Conservation (phyloP, 2,329 filamentous ascomycete species). For the Herpotrichia juniperi region DNA sequence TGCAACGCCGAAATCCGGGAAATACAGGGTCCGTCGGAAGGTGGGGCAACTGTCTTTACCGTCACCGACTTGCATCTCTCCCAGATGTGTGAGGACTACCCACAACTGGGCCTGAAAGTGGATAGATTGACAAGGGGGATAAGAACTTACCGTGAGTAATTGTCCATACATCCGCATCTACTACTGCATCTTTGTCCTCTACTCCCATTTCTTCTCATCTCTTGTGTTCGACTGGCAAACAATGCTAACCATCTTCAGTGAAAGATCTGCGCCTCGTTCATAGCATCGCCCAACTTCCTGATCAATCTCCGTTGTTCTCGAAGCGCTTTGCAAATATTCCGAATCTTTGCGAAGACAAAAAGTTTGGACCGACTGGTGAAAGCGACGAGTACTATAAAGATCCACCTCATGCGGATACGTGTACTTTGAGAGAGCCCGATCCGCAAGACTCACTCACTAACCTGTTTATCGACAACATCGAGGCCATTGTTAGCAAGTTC, state of each 20-base stretch:
- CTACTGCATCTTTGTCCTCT: too few species aligned
- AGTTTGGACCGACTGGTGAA: conserved; percentile 1
- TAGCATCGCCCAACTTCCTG: neutral
- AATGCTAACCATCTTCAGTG: neutral
- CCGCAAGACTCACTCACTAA: neutral
- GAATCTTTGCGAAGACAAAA: neutral
- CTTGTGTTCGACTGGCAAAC: neutral
- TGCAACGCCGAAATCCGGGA: neutral
- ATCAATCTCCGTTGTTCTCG: neutral
- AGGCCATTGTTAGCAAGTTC: neutral
- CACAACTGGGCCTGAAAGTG: neutral
- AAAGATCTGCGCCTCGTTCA: neutral
- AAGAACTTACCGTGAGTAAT: neutral
- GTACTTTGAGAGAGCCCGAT: neutral
- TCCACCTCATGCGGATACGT: neutral
- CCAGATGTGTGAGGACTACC: neutral
- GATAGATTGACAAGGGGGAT: neutral
- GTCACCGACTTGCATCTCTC: neutral
- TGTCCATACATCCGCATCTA: neutral
- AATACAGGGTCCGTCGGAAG: neutral
- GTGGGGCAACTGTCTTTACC: neutral
- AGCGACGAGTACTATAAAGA: neutral
- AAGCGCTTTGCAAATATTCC: neutral
- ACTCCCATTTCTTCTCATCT: too few species aligned
- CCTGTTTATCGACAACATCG: neutral